A percentile compares a stretch with the other conserved stretches of the same genome.
These are phyloP conservation scores for Fusarium caatingaense DNA, from an alignment of 2,329 filamentous ascomycete species.

Conservation along the genomic window DNA sequence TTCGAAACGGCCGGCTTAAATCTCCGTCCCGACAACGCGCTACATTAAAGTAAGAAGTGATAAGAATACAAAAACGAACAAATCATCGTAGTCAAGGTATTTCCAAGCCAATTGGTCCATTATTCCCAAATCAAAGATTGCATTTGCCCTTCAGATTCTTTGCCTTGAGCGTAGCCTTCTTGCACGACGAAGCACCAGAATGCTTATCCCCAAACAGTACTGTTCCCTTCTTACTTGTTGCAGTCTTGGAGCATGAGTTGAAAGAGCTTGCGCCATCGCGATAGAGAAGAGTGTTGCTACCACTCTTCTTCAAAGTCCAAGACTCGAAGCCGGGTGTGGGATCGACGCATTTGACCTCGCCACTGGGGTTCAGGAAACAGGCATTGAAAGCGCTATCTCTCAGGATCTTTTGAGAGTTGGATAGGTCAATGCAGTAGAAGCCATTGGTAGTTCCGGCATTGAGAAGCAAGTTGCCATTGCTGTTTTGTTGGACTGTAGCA, in stretches of 20 bases:
- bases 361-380: constrained; percentile 47
- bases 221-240: constrained; percentile 35
- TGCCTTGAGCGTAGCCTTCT: constrained; percentile 42
- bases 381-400: constrained; percentile 47
- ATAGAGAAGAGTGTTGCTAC: constrained; percentile 37
- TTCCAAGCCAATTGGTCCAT: too few species aligned
- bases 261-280: constrained; percentile 44
- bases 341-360: constrained; percentile 49
- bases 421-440: constrained; percentile 50
- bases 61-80: not conserved
- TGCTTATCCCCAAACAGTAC: constrained; percentile 41
- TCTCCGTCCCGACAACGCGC: not conserved
- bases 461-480: constrained; percentile 46
- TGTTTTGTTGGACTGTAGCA: constrained; percentile 45
- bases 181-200: constrained; percentile 36
- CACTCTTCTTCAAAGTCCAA: constrained; percentile 44
- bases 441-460: constrained; percentile 40
- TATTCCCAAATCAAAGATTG: constrained; percentile 13
- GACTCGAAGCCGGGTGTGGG: constrained; percentile 46
- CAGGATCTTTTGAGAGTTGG: constrained; percentile 42
- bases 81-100: not conserved
- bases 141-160: constrained; percentile 46
- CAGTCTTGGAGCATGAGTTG: constrained; percentile 43
- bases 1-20: not conserved
- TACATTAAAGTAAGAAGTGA: not conserved